Evolutionary conservation across 2,329 filamentous ascomycete species (phyloP), one percentile per base, ranked within the genome.

Genomic region (Phialophora chinensis): DNA sequence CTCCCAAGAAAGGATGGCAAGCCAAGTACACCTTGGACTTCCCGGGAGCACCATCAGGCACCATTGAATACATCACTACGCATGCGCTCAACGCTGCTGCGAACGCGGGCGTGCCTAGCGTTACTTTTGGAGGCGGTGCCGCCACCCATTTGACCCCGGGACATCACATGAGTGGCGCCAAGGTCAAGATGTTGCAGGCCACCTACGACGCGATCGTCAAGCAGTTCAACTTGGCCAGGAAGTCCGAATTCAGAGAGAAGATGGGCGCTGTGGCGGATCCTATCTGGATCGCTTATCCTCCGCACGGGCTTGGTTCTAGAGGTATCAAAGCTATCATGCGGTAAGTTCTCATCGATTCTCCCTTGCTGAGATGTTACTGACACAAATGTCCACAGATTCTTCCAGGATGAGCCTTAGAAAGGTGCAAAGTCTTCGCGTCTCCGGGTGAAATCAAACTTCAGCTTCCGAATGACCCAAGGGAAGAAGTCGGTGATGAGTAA

Each of bases 1-100:
- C 90, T 3, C 91, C 92, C 1, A 83, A 87, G 42, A 87, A 96
- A 76, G 93, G 93, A 23, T 96, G 92, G 88, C 93, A 97, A 81
- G 90, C 97, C 76, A 97, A 97, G 82, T 97, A 95, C 83, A 91
- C 91, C n/a, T 87, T 97, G 62, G 92, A 97, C 79, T 97, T 97
- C 84, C 93, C 93, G 0, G 88, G 87, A 29, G 87, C 93, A 0
- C 91, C 93, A n/a, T 91, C 88, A 53, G 93, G 93, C 55, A 90
- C 91, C 38, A 97, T 97, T 69, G 93, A 97, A 80, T 86, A 90
- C 49, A 86, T 95, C 49, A 90, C 96, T 73, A 87, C 90, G 44
- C 86, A 90, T 75, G 87, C 90, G 0, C 84, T 96, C 67, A 87
- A 87, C 74, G 81, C 82, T 12, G 84, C 87, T 11, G 84, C 85